phyloP scores from a whole-genome alignment of 108 stramenopile genomes.

The Skeletonema marinoi region DNA sequence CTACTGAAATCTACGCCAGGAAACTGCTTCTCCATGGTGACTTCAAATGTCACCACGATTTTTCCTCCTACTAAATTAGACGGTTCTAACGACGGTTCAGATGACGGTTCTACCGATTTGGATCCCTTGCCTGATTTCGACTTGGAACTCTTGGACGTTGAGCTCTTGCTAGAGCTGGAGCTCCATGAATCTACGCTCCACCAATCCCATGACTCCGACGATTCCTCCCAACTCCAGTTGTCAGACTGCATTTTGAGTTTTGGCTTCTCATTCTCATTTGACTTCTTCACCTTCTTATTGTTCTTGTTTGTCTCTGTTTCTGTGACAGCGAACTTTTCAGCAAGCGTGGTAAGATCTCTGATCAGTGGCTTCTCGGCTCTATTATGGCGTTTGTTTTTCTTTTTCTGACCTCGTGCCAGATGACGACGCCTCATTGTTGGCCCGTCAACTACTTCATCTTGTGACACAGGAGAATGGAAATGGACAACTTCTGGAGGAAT shows the following conservation, averaged over 20 bases:
- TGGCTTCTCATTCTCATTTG: not conserved
- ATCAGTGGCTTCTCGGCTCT: not conserved
- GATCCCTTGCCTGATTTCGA: not conserved
- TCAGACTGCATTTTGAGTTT: not conserved
- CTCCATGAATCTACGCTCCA: not conserved
- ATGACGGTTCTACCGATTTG: not conserved
- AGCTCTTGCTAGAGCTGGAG: not conserved
- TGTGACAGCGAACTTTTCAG: not conserved
- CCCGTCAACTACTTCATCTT: not conserved
- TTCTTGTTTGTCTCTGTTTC: too few relatives aligned
- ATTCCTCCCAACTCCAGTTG: not conserved
- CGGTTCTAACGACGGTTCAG: not conserved
- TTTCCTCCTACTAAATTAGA: not conserved
- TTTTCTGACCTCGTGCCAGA: not conserved
- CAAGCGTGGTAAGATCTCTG: not conserved
- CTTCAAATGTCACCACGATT: too few relatives aligned
- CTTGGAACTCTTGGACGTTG: not conserved
- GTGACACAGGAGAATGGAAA: not conserved
- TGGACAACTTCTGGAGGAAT: not conserved
- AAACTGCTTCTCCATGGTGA: too few relatives aligned
- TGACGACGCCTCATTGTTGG: not conserved
- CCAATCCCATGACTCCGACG: slow-evolving; percentile 2
- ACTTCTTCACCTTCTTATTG: not conserved
- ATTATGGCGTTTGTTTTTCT: not conserved
- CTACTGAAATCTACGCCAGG: too few relatives aligned